Evolutionary conservation across 805 yeast species (phyloP), one percentile per base, ranked within the genome.

Genomic region (Scheffersomyces ergatensis): DNA sequence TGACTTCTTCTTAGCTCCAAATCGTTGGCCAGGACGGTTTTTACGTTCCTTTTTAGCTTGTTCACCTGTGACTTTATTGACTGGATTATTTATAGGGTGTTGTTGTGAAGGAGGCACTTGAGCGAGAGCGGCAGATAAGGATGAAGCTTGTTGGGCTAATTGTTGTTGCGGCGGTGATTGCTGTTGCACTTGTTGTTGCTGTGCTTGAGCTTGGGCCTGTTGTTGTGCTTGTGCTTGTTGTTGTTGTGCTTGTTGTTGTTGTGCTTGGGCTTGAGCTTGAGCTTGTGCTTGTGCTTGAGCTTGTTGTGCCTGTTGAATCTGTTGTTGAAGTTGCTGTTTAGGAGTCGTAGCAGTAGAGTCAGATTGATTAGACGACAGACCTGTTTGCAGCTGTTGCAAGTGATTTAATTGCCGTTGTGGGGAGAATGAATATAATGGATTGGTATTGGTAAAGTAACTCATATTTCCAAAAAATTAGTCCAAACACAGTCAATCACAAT

Each of bases 1-100:
- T 24, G 80, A 76, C 48, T 70, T 73, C 66, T 78, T 78, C 50
- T 76, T 77, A 14, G 83, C 83, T 14, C 83, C 83, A 44, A 76
- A 76, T 48, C 70, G 73, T 47, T 73, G 79, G 6, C 81, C 81
- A 1, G 80, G 80, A 38, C 75, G 63, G 50, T 74, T 75, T 16
- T 58, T 60, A 17, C 71, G 59, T 21, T 21, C 24, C 9, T 21
- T 21, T 21, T 9, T 21, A 9, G 9, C 24, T 7, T 6, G 24
- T 9, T 21, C 24, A 21, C 9, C 24, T 7, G 9, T 9, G 6
- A 7, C 9, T 7, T 21, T 9, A 21, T 9, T 21, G 6, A 9
- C 9, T 21, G 24, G 9, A 21, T 7, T 21, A 21, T 21, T 21
- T 21, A 21, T 21, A 7, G 24, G 24, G 24, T 6, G 6, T 21